Conservation (phyloP, 2,329 filamentous ascomycete genomes). For the Raffaelea arxii region DNA sequence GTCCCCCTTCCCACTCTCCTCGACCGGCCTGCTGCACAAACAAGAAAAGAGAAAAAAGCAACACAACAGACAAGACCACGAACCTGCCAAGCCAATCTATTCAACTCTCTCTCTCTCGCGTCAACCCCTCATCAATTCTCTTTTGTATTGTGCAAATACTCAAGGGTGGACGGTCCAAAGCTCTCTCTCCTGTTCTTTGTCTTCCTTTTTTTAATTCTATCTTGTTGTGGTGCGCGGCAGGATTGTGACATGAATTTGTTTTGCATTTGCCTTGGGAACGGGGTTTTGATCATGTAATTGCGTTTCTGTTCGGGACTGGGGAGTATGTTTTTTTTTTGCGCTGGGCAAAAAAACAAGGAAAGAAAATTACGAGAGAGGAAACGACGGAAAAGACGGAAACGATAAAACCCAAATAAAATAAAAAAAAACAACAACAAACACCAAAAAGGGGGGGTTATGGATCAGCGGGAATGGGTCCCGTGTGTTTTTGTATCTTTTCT, state of each 20-base stretch:
- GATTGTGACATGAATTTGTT: not conserved
- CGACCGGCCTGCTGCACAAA: not conserved
- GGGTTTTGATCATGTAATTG: no score
- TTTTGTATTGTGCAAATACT: not conserved
- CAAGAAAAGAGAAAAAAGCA: not conserved
- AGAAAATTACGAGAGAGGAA: not conserved
- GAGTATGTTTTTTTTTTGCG: not conserved
- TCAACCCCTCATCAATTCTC: no score
- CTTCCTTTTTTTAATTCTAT: constrained; percentile 1
- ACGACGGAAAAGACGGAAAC: not conserved
- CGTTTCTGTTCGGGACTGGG: no score
- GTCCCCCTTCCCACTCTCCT: not conserved
- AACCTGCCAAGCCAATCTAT: no score
- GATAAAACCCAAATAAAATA: constrained; percentile 1
- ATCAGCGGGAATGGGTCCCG: no score
- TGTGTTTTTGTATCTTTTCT: no score
- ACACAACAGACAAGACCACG: no score
- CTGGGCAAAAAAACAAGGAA: not conserved
- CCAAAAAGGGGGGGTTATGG: not conserved
- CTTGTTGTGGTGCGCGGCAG: no score
- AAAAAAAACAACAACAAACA: constrained; percentile 3
- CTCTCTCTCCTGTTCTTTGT: not conserved
- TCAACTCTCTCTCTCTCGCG: not conserved
- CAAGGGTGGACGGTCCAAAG: not conserved
- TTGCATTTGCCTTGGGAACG: not conserved